These are phyloP conservation scores for Celoporthe dispersa DNA, from an alignment of 2,329 filamentous ascomycete genomes.

Conservation along the genomic window DNA sequence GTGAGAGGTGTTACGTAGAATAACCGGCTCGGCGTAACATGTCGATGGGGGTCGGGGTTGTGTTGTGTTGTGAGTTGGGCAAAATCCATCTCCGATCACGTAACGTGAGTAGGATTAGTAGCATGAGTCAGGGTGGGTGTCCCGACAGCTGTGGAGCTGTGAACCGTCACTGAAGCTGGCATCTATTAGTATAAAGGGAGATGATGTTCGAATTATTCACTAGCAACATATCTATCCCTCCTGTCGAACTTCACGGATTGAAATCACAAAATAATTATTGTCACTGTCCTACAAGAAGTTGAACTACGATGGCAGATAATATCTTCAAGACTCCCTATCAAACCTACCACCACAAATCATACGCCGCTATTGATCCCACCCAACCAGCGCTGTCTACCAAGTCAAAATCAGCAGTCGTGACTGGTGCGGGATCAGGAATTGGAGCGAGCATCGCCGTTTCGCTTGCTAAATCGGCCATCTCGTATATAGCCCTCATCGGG, in stretches of 20 bases:
- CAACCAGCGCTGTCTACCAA: slow-evolving; percentile 14
- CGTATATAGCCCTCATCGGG: slow-evolving; percentile 5
- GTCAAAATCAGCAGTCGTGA: slow-evolving; percentile 19
- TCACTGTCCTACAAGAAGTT: neutral
- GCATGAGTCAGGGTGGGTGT: neutral
- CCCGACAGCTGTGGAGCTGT: neutral
- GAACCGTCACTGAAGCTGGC: neutral
- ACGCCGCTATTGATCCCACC: slow-evolving; percentile 15
- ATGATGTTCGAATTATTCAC: neutral
- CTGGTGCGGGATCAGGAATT: slow-evolving; percentile 14
- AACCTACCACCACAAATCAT: slow-evolving; percentile 9
- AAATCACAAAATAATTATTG: neutral
- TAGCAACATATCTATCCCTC: neutral
- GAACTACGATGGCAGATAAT: neutral
- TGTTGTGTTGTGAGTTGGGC: neutral
- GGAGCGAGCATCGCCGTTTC: slow-evolving; percentile 8
- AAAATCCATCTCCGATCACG: neutral
- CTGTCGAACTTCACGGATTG: neutral
- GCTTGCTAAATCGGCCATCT: slow-evolving; percentile 11
- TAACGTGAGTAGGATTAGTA: neutral
- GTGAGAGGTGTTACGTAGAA: neutral
- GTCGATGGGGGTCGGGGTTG: neutral
- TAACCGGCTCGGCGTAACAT: neutral
- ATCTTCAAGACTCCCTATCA: slow-evolving; percentile 10
- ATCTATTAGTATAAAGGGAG: neutral